Conservation (phyloP, 371 early-diverging fungal genomes). For the Batkoa obscura region DNA sequence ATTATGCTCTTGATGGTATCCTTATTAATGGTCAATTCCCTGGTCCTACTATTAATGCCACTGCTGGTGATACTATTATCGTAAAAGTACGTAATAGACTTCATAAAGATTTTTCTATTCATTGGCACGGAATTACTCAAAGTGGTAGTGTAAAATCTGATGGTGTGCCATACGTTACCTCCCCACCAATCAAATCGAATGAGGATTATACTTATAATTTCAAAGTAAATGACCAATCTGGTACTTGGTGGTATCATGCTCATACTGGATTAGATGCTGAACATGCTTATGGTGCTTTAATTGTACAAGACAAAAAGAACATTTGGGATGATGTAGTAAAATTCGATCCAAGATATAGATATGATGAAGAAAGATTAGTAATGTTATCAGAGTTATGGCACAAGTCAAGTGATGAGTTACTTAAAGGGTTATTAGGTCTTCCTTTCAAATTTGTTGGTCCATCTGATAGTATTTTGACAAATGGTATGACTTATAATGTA, state of each 20-base stretch:
- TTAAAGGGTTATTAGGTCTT: background rate
- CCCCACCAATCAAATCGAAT: slow-evolving; percentile 14
- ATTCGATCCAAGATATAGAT: slow-evolving; percentile 6
- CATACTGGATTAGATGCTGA: slow-evolving; percentile 6
- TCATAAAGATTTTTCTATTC: slow-evolving; percentile 5
- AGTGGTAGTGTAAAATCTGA: slow-evolving; percentile 5
- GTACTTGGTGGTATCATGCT: slow-evolving; percentile 24
- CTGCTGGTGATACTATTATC: slow-evolving; percentile 6
- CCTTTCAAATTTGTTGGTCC: background rate
- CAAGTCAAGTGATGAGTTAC: background rate
- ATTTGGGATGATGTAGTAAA: slow-evolving; percentile 2
- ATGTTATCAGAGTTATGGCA: slow-evolving; percentile 9
- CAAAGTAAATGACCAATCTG: slow-evolving; percentile 13
- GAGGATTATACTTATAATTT: slow-evolving; percentile 15
- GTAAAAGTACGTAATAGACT: slow-evolving; percentile 6
- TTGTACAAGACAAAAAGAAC: slow-evolving; percentile 14
- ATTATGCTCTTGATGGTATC: background rate
- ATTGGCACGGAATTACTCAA: slow-evolving; percentile 11
- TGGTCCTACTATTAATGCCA: slow-evolving; percentile 8
- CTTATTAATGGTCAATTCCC: slow-evolving; percentile 7
- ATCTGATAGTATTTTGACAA: slow-evolving; percentile 18
- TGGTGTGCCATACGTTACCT: slow-evolving; percentile 9
- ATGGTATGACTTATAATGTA: slow-evolving; percentile 12
- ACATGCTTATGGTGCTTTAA: slow-evolving; percentile 8
- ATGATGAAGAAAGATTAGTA: slow-evolving; percentile 15